Evolutionary conservation across 371 early-diverging fungal genomes (phyloP), one percentile per base, ranked within the genome.

Genomic region (Mortierella sp.): DNA sequence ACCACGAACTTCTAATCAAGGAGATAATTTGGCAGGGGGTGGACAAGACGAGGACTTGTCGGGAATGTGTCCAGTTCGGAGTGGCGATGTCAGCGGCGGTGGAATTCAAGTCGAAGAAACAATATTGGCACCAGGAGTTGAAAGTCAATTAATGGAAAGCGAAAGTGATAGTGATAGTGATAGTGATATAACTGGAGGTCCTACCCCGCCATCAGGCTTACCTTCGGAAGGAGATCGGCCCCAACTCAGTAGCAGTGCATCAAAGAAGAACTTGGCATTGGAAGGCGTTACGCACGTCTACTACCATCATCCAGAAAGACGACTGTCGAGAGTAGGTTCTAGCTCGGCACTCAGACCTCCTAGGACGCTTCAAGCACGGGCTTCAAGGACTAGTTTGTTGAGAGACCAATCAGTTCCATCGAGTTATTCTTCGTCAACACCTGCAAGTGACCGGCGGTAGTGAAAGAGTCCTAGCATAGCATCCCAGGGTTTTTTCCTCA

Each of bases 221-320:
- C 58, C 74, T 7, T 24, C 33, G n/a, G 62, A 47, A 15, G 62
- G 57, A 45, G 47, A 22, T 19, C 50, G 15, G n/a, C 24, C 22
- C 13, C 28, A 22, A 45, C 36, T 45, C 13, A 61, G 40, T 40
- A 59, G 22, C 10, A 60, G 63, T 4, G 59, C 53, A 9, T 28
- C 47, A 22, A 63, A 50, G 45, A 63, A 76, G 53, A 81, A 75
- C 47, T 63, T 65, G 3, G 75, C 76, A 2, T 67, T 80, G 61
- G 80, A 76, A 21, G 76, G 82, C 3, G 72, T 81, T 28, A 58
- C 32, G 2, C 72, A 76, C 41, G 73, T 81, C 40, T 90, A 90
- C 58, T 89, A 88, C 73, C 91, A 90, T 72, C 91, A 90, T 65
- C 89, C 91, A 6, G 89, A 90, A 72, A 75, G 89, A 67, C 79